Percentiles rank a stretch among this genome's conserved stretches.
These are phyloP conservation scores for Lactifluus hygrophoroides DNA, from an alignment of 768 basidiomycete species.

Conservation along the genomic window DNA sequence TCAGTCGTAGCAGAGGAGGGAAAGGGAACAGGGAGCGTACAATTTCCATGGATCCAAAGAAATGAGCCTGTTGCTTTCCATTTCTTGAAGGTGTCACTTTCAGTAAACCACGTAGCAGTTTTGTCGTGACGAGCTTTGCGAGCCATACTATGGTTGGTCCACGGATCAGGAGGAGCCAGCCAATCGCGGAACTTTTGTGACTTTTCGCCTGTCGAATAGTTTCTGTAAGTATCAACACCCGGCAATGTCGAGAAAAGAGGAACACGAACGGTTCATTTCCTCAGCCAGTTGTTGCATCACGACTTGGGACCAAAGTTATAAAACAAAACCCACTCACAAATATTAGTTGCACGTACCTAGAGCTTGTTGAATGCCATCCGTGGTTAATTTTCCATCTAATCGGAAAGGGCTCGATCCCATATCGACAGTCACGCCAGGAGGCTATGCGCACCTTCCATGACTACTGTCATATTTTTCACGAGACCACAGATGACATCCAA, in stretches of 20 bases:
- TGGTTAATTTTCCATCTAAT: background rate
- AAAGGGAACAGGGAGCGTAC: background rate
- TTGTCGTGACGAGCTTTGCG: background rate
- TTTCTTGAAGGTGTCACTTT: background rate
- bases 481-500: background rate
- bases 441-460: background rate
- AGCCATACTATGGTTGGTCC: background rate
- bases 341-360: background rate
- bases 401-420: background rate
- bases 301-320: background rate
- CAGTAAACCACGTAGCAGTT: background rate
- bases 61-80: background rate
- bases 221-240: background rate
- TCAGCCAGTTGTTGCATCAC: background rate
- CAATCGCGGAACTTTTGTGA: background rate
- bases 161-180: background rate
- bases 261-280: background rate
- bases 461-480: background rate
- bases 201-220: background rate
- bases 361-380: background rate
- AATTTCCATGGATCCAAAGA: background rate
- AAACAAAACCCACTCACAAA: background rate
- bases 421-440: background rate
- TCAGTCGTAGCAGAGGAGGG: background rate
- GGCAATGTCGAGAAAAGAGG: background rate